Conservation (phyloP, 2,329 filamentous ascomycete genomes). For the Ceratocystiopsis sp. region DNA sequence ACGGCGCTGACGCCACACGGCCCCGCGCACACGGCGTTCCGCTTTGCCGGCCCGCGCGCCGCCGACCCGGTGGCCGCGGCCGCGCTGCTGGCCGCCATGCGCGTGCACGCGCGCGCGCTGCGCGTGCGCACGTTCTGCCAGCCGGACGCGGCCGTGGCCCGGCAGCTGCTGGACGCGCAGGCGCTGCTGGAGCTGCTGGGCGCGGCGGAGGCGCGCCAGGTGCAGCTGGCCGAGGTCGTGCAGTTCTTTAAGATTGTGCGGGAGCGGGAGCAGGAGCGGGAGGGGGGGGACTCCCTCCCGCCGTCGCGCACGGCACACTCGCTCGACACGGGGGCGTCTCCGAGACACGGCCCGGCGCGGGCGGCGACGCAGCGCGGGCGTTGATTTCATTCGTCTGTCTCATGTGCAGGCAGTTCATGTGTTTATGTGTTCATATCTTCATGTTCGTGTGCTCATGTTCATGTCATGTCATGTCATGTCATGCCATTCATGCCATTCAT, state of each 20-base stretch:
- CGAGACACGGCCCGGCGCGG: no score
- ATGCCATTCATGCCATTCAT: no score
- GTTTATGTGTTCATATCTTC: no score
- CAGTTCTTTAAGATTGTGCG: conserved; percentile 37
- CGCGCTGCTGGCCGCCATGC: conserved; percentile 34
- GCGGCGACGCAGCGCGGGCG: no score
- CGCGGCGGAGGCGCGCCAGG: conserved; percentile 24
- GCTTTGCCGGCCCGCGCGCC: conserved; percentile 33
- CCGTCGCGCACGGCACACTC: no score
- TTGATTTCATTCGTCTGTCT: no score
- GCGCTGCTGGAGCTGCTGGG: conserved; percentile 32
- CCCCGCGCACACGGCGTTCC: conserved; percentile 22
- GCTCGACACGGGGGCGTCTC: no score
- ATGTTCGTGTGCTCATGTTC: no score
- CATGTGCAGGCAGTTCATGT: no score
- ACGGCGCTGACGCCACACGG: no score
- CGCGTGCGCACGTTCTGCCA: conserved; percentile 39
- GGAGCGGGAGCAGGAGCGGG: conserved; percentile 22
- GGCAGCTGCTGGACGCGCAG: conserved; percentile 38
- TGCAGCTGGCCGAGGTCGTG: conserved; percentile 30
- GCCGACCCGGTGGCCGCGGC: conserved; percentile 24
- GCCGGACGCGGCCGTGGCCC: conserved; percentile 39
- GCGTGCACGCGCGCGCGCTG: conserved; percentile 33
- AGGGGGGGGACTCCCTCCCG: no score
- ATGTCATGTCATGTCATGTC: no score